Percentiles rank a stretch among this genome's conserved stretches.
These are phyloP conservation scores for Inonotus hispidus DNA, from an alignment of 1,284 basidiomycete genomes.

Conservation along the genomic window DNA sequence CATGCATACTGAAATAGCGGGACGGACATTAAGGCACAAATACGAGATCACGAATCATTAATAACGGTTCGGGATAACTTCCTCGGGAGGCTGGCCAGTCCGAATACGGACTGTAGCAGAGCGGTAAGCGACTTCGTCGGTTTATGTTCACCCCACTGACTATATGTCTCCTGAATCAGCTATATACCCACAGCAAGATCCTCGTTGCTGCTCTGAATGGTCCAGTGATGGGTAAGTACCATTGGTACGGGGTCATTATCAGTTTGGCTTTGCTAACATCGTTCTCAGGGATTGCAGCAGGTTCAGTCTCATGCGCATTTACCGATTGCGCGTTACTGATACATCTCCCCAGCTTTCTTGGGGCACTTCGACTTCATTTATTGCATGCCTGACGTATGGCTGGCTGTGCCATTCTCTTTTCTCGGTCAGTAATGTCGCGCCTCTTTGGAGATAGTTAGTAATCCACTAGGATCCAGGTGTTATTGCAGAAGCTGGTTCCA, in stretches of 20 bases:
- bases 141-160: background rate
- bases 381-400: slow-evolving; percentile 53
- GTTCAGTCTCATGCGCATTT: slow-evolving; percentile 29
- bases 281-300: slow-evolving; percentile 56
- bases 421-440: slow-evolving; percentile 42
- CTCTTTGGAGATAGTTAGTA: slow-evolving; percentile 1
- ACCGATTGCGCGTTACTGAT: background rate
- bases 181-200: slow-evolving; percentile 61
- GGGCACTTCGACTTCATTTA: slow-evolving; percentile 74
- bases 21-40: slow-evolving; percentile 44
- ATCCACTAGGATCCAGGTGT: slow-evolving; percentile 39
- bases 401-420: background rate
- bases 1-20: slow-evolving; percentile 29
- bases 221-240: slow-evolving; percentile 58
- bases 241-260: background rate
- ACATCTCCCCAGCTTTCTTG: slow-evolving; percentile 45
- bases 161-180: slow-evolving; percentile 30
- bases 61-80: slow-evolving; percentile 37
- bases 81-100: slow-evolving; percentile 36
- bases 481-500: slow-evolving; percentile 59
- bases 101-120: slow-evolving; percentile 54
- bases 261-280: background rate
- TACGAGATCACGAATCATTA: slow-evolving; percentile 13
- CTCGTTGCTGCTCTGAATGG: slow-evolving; percentile 63
- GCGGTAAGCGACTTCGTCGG: slow-evolving; percentile 42